A percentile compares a stretch with the other conserved stretches of the same genome.
Evolutionary conservation across 2,329 filamentous ascomycete genomes (phyloP).

Genomic region (Colletotrichum magnum): DNA sequence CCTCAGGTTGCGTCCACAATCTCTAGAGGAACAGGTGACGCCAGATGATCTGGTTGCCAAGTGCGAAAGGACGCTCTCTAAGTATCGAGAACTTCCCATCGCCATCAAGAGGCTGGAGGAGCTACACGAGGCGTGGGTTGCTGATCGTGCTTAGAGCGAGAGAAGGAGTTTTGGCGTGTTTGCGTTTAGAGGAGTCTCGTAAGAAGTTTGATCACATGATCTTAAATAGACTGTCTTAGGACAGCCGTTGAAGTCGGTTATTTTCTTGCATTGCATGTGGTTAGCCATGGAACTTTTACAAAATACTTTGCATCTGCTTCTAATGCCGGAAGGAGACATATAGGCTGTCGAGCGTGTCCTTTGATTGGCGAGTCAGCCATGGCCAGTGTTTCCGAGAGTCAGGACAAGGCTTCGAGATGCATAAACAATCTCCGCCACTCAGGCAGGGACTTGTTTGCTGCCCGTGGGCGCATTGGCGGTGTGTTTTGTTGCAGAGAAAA

Average conservation of each 20-base stretch:
- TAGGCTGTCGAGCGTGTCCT: neutral
- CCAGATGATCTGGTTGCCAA: neutral
- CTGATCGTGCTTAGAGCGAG: too few species aligned
- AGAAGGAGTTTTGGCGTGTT: too few species aligned
- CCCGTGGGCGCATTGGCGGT: neutral
- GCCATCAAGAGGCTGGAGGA: neutral
- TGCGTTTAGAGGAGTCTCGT: too few species aligned
- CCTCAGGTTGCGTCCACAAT: neutral
- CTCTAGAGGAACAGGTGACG: neutral
- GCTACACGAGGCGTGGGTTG: neutral
- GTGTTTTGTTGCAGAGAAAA: neutral
- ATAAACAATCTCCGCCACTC: slow-evolving; percentile 10
- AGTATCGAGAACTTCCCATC: neutral
- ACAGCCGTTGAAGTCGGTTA: too few species aligned
- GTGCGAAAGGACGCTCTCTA: neutral
- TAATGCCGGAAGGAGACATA: slow-evolving; percentile 26
- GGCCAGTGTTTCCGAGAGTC: neutral
- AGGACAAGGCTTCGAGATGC: slow-evolving; percentile 7
- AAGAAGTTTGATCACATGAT: too few species aligned
- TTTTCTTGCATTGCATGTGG: too few species aligned
- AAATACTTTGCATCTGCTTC: neutral
- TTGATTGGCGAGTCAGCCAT: slow-evolving; percentile 4
- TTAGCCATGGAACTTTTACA: too few species aligned
- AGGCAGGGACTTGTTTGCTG: neutral
- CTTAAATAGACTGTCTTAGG: too few species aligned